A percentile compares a stretch with the other conserved stretches of the same genome.
These are phyloP conservation scores for Xylariaceae sp. DNA, from an alignment of 2,329 filamentous ascomycete genomes.

Conservation along the genomic window DNA sequence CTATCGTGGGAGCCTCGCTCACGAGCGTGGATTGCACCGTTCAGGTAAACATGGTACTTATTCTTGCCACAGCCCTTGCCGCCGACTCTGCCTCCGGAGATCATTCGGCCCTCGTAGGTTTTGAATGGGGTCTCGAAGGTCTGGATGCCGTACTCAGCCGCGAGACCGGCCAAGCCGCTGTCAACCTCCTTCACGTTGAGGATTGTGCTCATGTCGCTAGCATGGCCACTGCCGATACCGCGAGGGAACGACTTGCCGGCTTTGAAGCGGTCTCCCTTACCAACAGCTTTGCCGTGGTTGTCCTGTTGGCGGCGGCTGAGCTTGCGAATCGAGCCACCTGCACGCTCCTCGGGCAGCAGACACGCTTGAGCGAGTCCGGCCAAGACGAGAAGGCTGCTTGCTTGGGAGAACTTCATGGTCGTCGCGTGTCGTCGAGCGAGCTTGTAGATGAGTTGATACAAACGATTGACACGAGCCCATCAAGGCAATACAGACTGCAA, in stretches of 20 bases:
- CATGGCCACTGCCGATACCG: conserved; percentile 40
- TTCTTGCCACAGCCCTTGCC: background rate
- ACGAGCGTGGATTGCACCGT: conserved; percentile 54
- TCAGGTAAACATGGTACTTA: conserved; percentile 45
- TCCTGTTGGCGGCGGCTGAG: conserved; percentile 11
- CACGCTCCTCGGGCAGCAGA: conserved; percentile 22
- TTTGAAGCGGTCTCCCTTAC: conserved; percentile 36
- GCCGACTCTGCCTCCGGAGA: background rate
- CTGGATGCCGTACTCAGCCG: conserved; percentile 37
- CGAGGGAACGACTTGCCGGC: conserved; percentile 34
- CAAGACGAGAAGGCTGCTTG: conserved; percentile 7
- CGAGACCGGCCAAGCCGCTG: conserved; percentile 40
- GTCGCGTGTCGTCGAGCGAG: background rate
- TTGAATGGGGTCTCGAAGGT: conserved; percentile 41
- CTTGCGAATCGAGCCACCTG: conserved; percentile 10
- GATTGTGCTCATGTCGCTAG: conserved; percentile 35
- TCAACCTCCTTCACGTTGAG: conserved; percentile 42
- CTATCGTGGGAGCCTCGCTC: conserved; percentile 57
- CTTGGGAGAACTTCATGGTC: background rate
- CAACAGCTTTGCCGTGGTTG: conserved; percentile 23
- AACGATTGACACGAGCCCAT: no score
- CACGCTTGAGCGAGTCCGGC: conserved; percentile 16
- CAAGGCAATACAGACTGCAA: no score
- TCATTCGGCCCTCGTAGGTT: conserved; percentile 40
- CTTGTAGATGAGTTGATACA: no score